Conservation (phyloP, 2,329 filamentous ascomycete species). For the Fonsecaea nubica region DNA sequence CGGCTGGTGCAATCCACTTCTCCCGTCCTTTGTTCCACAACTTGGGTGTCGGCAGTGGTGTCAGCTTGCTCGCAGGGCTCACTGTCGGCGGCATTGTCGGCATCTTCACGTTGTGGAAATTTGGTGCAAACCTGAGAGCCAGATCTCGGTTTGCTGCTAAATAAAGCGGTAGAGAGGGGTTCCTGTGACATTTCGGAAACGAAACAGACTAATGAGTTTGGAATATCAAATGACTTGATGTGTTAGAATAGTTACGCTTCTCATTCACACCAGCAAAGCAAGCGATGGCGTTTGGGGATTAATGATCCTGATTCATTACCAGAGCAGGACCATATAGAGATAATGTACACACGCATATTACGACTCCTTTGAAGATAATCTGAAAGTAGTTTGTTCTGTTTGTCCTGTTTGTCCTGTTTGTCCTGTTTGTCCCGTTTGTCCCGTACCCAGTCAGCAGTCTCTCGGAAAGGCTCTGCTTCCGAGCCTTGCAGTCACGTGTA, state of each 20-base stretch:
- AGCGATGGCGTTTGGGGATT: conserved; percentile 10
- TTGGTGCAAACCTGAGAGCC: conserved; percentile 44
- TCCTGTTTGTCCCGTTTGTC: not conserved
- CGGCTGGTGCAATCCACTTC: conserved; percentile 47
- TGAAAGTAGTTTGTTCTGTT: no score
- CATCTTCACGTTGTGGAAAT: conserved; percentile 45
- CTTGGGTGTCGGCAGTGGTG: conserved; percentile 45
- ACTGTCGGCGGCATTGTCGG: conserved; percentile 47
- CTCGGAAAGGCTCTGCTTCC: not conserved
- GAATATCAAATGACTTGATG: not conserved
- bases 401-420: not conserved
- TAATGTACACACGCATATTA: not conserved
- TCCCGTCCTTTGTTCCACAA: conserved; percentile 46
- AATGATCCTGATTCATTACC: not conserved
- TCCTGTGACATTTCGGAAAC: not conserved
- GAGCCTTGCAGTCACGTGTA: not conserved
- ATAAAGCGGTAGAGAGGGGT: not conserved
- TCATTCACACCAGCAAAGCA: not conserved
- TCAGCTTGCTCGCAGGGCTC: conserved; percentile 48
- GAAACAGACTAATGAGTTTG: not conserved
- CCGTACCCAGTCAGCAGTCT: not conserved
- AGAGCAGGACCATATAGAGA: not conserved
- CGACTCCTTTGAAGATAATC: not conserved
- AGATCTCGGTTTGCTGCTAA: conserved; percentile 45
- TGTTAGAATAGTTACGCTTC: not conserved